Conservation (phyloP, 768 basidiomycete species). For the Boletus sensibilis region DNA sequence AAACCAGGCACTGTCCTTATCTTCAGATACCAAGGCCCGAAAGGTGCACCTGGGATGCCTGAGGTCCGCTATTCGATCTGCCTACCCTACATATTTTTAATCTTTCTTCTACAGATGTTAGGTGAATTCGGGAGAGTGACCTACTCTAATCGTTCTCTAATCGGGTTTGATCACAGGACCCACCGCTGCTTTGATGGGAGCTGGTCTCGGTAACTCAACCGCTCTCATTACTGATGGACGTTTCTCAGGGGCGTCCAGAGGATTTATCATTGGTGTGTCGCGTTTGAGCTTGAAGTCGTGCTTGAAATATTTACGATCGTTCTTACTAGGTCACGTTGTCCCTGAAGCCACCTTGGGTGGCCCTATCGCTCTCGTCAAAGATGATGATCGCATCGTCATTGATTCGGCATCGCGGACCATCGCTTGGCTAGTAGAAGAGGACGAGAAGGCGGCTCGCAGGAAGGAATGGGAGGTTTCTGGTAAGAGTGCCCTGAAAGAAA, state of each 20-base stretch:
- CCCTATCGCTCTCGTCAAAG: constrained; percentile 82
- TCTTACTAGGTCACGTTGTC: constrained; percentile 50
- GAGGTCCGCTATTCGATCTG: constrained; percentile 45
- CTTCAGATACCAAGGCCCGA: constrained; percentile 87
- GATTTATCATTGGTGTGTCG: constrained; percentile 55
- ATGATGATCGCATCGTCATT: constrained; percentile 78
- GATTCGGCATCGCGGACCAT: constrained; percentile 66
- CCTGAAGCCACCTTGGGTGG: constrained; percentile 76
- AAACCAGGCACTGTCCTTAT: constrained; percentile 74
- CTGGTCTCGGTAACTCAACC: constrained; percentile 73
- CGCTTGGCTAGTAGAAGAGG: constrained; percentile 70
- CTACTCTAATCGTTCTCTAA: neutral
- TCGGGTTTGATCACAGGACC: constrained; percentile 46
- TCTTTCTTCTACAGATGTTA: constrained; percentile 39
- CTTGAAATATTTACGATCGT: constrained; percentile 40
- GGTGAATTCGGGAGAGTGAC: constrained; percentile 27
- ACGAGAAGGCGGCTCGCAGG: constrained; percentile 58
- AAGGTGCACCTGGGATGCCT: constrained; percentile 91
- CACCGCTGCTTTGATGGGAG: constrained; percentile 82
- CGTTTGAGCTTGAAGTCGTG: neutral
- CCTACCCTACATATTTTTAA: constrained; percentile 1
- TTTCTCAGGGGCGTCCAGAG: constrained; percentile 79
- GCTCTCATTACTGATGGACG: constrained; percentile 88
- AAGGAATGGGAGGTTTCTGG: constrained; percentile 70
- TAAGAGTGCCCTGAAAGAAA: constrained; percentile 62